Base-by-base conservation (phyloP, 306 rosid genomes). In the Quillaja saponaria region DNA sequence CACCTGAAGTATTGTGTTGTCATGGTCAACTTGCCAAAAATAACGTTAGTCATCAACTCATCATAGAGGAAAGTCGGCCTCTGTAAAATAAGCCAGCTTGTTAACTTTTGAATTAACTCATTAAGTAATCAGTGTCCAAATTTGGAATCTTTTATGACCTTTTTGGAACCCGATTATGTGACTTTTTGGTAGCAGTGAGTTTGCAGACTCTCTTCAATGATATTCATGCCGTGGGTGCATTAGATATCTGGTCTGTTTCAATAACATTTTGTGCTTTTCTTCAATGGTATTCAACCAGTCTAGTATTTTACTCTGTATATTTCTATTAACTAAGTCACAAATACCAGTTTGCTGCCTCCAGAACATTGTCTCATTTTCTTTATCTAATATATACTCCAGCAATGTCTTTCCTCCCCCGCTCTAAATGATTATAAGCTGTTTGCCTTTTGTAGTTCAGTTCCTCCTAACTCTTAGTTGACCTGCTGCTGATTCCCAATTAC, bases 361-460 rank as follows among this genome's bases (percentile, higher is more conserved):
- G n/a, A n/a, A n/a, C n/a, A n/a, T n/a, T n/a, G n/a, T n/a, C n/a
- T n/a, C n/a, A n/a, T n/a, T n/a, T n/a, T n/a, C n/a, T n/a, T n/a
- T n/a, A n/a, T n/a, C n/a, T n/a, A n/a, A n/a, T n/a, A n/a, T n/a
- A n/a, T n/a, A n/a, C n/a, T n/a, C n/a, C n/a, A n/a, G n/a, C n/a
- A n/a, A n/a, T n/a, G n/a, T n/a, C n/a, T n/a, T n/a, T n/a, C n/a
- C n/a, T n/a, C n/a, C n/a, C n/a, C n/a, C n/a, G n/a, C n/a, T n/a
- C n/a, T n/a, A n/a, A n/a, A n/a, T n/a, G n/a, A n/a, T n/a, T n/a
- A n/a, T 17, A 41, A 21, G 34, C 15, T 37, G 3, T 46, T 18
- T 21, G 44, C 50, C 17, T 46, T 18, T 37, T 38, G 50, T 47
- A 47, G 33, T 52, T 63, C 71, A 55, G 21, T 57, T 63, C 3